Conservation (phyloP, 768 basidiomycete species). For the Agaricus sinodeliciosus region DNA sequence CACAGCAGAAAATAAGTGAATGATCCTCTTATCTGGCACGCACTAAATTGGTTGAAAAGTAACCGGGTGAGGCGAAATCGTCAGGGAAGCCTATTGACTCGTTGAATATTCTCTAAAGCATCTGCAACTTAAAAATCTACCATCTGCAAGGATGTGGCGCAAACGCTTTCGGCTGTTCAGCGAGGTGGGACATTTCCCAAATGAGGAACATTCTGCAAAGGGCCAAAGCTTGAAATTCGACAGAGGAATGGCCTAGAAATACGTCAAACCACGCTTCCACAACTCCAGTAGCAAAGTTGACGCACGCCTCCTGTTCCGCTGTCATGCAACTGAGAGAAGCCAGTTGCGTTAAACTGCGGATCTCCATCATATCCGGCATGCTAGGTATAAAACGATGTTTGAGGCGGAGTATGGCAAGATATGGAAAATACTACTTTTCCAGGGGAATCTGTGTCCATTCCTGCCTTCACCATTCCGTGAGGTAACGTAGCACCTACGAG, state of each 20-base stretch:
- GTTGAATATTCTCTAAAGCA: neutral
- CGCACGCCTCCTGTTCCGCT: conserved; percentile 56
- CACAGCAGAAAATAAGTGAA: neutral
- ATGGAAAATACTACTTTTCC: conserved; percentile 34
- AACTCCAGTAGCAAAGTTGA: neutral
- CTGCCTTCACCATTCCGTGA: conserved; percentile 65
- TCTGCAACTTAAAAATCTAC: conserved; percentile 20
- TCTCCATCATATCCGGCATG: conserved; percentile 44
- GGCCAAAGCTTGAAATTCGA: conserved; percentile 62
- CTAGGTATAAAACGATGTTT: conserved; percentile 17
- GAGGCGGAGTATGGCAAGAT: neutral
- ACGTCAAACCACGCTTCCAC: neutral
- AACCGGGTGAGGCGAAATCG: conserved; percentile 59
- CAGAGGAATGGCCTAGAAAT: conserved; percentile 38
- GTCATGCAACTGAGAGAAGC: conserved; percentile 61
- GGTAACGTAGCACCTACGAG: conserved; percentile 51
- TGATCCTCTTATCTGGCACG: conserved; percentile 5
- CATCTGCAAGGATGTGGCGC: conserved; percentile 42
- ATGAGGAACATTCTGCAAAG: conserved; percentile 41
- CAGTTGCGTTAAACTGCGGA: conserved; percentile 38
- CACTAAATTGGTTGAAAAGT: conserved; percentile 57
- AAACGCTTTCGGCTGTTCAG: conserved; percentile 37
- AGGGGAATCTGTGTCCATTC: conserved; percentile 62
- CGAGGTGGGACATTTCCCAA: conserved; percentile 46
- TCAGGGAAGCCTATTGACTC: conserved; percentile 41